Base-by-base conservation (phyloP, 192 early-diverging fungal species). In the Gonapodya sp. region DNA sequence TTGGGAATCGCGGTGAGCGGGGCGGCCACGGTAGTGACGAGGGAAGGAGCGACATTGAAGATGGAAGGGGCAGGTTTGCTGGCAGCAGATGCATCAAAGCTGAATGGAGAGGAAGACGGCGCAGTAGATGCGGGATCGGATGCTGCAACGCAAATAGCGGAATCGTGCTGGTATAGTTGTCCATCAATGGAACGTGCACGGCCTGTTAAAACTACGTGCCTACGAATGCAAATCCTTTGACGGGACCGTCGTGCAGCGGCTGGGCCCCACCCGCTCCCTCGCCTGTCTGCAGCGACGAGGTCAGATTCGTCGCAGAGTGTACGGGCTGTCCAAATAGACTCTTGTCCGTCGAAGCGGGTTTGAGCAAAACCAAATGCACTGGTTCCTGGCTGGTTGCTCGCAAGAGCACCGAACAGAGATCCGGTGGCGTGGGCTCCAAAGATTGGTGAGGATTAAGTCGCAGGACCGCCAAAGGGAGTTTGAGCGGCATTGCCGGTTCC, bases 341-440 rank as follows among this genome's bases (percentile, higher is more conserved):
- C 64, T 34, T 73, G 30, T 31, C 33, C 0, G 2, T 31, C 1
- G 83, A 33, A 36, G 81, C 83, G 2, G 81, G 64, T 32, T 14
- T 35, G 82, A 79, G 79, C 75, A 73, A 86, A 84, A 1, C 87
- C 87, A 81, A 83, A 86, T 18, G 84, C 73, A 35, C 35, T 80
- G 0, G 87, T 73, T 36, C 83, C 80, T 35, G 16, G 73, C 79
- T 0, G 2, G 30, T 35, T 36, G n/a, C 83, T 14, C n/a, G n/a
- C n/a, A n/a, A n/a, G 30, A 74, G 81, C 83, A 75, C 81, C 81
- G 18, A 34, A 79, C 8, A 81, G 81, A 80, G 82, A 84, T 30
- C 81, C 83, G 0, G 81, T 80, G 35, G 81, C 80, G n/a, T n/a
- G n/a, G n/a, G n/a, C n/a, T n/a, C n/a, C n/a, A n/a, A n/a, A n/a